These are phyloP conservation scores for Fusarium dimerum DNA, from an alignment of 2,329 filamentous ascomycete species.

Conservation along the genomic window DNA sequence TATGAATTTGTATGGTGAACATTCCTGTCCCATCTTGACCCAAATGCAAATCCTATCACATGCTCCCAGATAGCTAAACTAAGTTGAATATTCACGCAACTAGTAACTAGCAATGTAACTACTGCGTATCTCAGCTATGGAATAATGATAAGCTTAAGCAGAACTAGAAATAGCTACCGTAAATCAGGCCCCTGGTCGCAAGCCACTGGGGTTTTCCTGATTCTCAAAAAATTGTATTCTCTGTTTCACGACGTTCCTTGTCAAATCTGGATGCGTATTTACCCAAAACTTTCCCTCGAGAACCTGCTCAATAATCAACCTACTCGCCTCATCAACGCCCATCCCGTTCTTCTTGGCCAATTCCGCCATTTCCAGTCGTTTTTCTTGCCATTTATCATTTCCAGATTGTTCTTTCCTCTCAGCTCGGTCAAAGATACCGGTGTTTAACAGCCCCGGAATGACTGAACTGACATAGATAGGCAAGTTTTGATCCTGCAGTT, in stretches of 20 bases:
- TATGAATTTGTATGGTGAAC: too few relatives aligned
- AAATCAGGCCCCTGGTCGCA: too few relatives aligned
- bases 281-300: background rate
- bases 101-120: too few relatives aligned
- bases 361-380: background rate
- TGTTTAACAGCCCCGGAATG: conserved; percentile 2
- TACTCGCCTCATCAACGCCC: background rate
- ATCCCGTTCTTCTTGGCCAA: background rate
- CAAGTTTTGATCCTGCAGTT: background rate
- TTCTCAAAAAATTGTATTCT: background rate
- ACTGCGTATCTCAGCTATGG: too few relatives aligned
- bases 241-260: background rate
- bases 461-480: conserved; percentile 1
- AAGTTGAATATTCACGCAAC: too few relatives aligned
- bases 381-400: background rate
- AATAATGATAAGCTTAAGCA: too few relatives aligned
- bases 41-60: too few relatives aligned
- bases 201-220: background rate
- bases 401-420: background rate
- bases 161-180: too few relatives aligned
- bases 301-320: background rate
- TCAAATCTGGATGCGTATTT: background rate
- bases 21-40: too few relatives aligned
- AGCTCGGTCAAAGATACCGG: background rate
- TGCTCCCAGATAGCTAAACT: too few relatives aligned